Percentiles rank a stretch among this genome's conserved stretches.
Conservation (phyloP, 1,139 yeast species). For the Blastobotrys ciferrii region DNA sequence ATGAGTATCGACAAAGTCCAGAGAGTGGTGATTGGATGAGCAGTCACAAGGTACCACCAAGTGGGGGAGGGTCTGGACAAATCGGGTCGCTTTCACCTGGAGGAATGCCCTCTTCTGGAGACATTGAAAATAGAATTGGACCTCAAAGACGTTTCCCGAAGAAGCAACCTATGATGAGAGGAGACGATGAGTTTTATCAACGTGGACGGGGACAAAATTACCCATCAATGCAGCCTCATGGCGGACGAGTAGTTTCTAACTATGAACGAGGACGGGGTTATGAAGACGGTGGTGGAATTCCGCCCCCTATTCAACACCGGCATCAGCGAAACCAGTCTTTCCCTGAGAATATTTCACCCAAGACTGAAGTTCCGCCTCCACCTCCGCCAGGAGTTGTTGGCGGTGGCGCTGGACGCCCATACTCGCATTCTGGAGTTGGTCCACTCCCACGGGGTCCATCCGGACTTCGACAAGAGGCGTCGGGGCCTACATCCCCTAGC, state of each 20-base stretch:
- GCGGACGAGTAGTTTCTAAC: conserved; percentile 8
- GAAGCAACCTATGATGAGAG: conserved; percentile 4
- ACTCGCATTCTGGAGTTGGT: conserved; percentile 7
- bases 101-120: conserved; percentile 3
- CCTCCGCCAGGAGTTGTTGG: not conserved
- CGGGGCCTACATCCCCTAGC: conserved; percentile 1
- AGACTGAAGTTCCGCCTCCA: conserved; percentile 11
- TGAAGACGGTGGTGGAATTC: not conserved
- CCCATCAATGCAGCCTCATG: not conserved
- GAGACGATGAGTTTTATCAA: conserved; percentile 6
- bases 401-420: not conserved
- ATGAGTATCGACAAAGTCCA: not conserved
- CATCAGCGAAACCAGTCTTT: conserved; percentile 5
- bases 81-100: conserved; percentile 5
- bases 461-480: conserved; percentile 1
- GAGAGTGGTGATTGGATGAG: not conserved
- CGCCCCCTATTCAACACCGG: not conserved
- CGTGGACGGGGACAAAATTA: not conserved
- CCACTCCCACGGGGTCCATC: conserved; percentile 1
- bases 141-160: conserved; percentile 5
- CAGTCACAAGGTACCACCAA: too few relatives aligned
- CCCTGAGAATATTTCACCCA: conserved; percentile 9
- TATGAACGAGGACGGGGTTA: conserved; percentile 1
- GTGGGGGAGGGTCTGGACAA: not conserved
- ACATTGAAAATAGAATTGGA: not conserved